Percentiles rank a stretch among this genome's conserved stretches.
Conservation (phyloP, 495 filamentous ascomycete species). For the Penicillium samsonianum region DNA sequence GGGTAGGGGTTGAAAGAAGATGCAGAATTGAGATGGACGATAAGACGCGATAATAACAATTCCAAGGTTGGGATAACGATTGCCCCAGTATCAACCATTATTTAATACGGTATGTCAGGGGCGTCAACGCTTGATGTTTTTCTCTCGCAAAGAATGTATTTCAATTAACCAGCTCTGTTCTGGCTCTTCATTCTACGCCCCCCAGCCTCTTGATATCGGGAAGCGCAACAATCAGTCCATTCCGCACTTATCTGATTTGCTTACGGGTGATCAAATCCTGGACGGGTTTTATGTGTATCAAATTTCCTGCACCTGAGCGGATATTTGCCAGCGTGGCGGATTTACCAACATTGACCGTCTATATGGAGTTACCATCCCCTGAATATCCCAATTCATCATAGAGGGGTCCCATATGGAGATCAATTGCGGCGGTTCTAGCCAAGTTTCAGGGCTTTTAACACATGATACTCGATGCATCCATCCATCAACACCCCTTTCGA, state of each 20-base stretch:
- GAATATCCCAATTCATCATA: neutral
- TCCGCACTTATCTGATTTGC: neutral
- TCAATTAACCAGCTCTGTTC: neutral
- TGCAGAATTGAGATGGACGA: constrained; percentile 12
- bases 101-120: constrained; percentile 4
- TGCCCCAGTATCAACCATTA: constrained; percentile 10
- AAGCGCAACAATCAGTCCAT: neutral
- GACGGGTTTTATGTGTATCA: constrained; percentile 5
- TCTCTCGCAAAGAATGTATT: neutral
- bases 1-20: constrained; percentile 14
- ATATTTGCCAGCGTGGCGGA: constrained; percentile 10
- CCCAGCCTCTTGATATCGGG: neutral
- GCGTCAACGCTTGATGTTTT: neutral
- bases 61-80: constrained; percentile 15
- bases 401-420: neutral
- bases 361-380: neutral
- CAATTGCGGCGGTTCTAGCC: neutral
- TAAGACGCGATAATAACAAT: constrained; percentile 15
- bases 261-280: neutral
- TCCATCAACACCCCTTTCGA: constrained; percentile 22
- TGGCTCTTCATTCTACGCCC: neutral
- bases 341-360: neutral
- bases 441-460: neutral
- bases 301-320: constrained; percentile 8
- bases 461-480: constrained; percentile 2